phyloP scores from a whole-genome alignment of 495 filamentous ascomycete species.

The Parachaetomium inaequale region DNA sequence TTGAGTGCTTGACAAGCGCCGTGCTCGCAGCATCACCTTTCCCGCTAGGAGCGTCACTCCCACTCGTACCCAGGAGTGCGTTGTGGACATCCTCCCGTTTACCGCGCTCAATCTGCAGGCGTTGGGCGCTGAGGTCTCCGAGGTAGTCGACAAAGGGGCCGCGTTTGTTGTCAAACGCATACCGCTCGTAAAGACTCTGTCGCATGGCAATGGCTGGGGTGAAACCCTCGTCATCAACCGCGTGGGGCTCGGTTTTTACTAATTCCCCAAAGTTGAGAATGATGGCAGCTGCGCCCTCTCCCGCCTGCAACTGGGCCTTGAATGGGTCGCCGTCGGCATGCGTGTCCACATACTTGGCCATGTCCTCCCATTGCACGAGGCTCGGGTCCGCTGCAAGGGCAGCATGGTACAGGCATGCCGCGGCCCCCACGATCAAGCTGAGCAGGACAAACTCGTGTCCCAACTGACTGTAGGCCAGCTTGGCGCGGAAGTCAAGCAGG shows the following conservation, averaged over 20 bases:
- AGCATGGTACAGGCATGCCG: slow-evolving; percentile 21
- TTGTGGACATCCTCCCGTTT: not conserved
- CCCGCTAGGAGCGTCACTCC: not conserved
- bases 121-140: slow-evolving; percentile 8
- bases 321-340: too few relatives aligned
- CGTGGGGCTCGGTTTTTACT: not conserved
- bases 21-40: not conserved
- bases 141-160: slow-evolving; percentile 9
- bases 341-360: slow-evolving; percentile 3
- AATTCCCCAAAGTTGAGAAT: slow-evolving; percentile 10
- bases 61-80: not conserved
- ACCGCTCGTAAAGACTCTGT: slow-evolving; percentile 9
- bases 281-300: slow-evolving; percentile 10
- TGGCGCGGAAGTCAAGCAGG: slow-evolving; percentile 29
- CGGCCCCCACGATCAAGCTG: slow-evolving; percentile 19
- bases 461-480: slow-evolving; percentile 26
- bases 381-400: slow-evolving; percentile 12
- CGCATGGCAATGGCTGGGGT: slow-evolving; percentile 8
- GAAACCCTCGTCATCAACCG: not conserved
- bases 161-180: slow-evolving; percentile 9
- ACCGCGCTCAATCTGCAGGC: not conserved
- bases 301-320: not conserved
- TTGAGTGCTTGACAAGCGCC: not conserved
- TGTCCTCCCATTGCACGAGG: slow-evolving; percentile 10
- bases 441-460: slow-evolving; percentile 22